phyloP scores from a whole-genome alignment of 768 basidiomycete species.

The Suillus lakei region DNA sequence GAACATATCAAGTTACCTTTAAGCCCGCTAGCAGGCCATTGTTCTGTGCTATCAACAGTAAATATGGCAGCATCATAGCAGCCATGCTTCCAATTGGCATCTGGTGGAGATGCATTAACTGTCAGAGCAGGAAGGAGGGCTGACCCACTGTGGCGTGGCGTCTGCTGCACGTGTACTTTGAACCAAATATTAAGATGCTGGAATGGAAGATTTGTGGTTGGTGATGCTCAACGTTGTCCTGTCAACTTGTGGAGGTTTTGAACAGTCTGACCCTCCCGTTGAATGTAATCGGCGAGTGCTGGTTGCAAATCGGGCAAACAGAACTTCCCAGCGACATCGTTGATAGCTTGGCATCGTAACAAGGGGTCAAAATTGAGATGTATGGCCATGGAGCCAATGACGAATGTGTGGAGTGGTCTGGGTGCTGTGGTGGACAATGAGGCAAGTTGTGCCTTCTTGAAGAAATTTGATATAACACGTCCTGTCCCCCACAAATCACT shows the following conservation, averaged over 20 bases:
- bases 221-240: constrained; percentile 5
- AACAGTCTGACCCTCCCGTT: background rate
- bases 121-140: constrained; percentile 11
- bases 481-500: too few relatives aligned
- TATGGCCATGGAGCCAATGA: too few relatives aligned
- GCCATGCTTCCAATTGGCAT: constrained; percentile 23
- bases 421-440: too few relatives aligned
- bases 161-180: constrained; percentile 27
- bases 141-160: constrained; percentile 17
- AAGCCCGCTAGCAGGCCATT: constrained; percentile 20
- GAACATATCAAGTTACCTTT: constrained; percentile 15
- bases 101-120: constrained; percentile 26
- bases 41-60: constrained; percentile 20
- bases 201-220: constrained; percentile 26
- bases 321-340: constrained; percentile 26
- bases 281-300: constrained; percentile 27
- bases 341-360: background rate
- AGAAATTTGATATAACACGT: too few relatives aligned
- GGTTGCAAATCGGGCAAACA: constrained; percentile 30
- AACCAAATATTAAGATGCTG: constrained; percentile 34
- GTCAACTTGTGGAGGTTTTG: constrained; percentile 5
- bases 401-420: too few relatives aligned
- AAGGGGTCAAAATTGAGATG: too few relatives aligned
- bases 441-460: too few relatives aligned
- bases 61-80: constrained; percentile 25